These are phyloP conservation scores for Citrullus amarus DNA, from an alignment of 306 rosid species.

Conservation along the genomic window DNA sequence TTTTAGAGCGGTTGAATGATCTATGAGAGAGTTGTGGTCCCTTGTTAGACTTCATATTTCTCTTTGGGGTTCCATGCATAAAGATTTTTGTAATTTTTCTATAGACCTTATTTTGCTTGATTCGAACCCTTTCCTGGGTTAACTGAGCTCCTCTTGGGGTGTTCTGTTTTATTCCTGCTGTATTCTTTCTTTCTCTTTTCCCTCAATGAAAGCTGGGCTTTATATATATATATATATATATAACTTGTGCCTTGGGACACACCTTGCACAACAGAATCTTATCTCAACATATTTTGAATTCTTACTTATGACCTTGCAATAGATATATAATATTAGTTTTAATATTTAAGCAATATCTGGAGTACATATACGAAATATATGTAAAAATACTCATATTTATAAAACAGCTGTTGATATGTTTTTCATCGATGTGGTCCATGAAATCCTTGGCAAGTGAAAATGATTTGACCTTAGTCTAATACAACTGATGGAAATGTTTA, in stretches of 20 bases:
- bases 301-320: not conserved
- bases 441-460: not conserved
- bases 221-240: too few relatives aligned
- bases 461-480: not conserved
- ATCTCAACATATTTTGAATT: not conserved
- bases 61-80: too few relatives aligned
- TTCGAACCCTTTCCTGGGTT: too few relatives aligned
- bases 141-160: too few relatives aligned
- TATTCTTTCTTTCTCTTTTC: too few relatives aligned
- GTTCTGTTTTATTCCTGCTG: too few relatives aligned
- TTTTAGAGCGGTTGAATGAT: too few relatives aligned
- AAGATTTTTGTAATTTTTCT: too few relatives aligned
- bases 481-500: conserved; percentile 12
- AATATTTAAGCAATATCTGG: not conserved
- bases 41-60: too few relatives aligned
- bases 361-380: not conserved
- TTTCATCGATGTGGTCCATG: not conserved
- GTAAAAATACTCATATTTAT: not conserved
- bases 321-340: not conserved
- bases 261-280: not conserved
- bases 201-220: too few relatives aligned
- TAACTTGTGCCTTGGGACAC: not conserved
- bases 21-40: too few relatives aligned
- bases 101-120: too few relatives aligned
- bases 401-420: not conserved